A percentile compares a stretch with the other conserved stretches of the same genome.
phyloP scores from a whole-genome alignment of 179 eudicot species.

The Sideroxylon spinosum region DNA sequence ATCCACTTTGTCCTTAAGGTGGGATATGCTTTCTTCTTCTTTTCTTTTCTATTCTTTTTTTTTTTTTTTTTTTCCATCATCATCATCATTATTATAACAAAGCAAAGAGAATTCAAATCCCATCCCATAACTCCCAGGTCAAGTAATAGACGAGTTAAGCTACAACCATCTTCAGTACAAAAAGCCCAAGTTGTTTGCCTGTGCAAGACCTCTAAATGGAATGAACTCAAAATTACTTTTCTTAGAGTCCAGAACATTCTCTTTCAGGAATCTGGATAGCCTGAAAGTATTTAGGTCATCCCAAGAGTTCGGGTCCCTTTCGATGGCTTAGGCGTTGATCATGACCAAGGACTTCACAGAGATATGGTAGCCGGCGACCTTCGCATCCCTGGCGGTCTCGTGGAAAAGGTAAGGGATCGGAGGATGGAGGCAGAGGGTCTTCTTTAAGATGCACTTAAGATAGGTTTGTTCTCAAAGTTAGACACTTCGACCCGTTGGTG shows the following conservation, averaged over 20 bases:
- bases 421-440: constrained; percentile 67
- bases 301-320: constrained; percentile 57
- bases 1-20: no score
- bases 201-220: constrained; percentile 76
- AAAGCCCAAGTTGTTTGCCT: constrained; percentile 60
- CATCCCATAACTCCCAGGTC: constrained; percentile 58
- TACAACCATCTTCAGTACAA: constrained; percentile 57
- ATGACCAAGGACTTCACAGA: constrained; percentile 45
- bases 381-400: constrained; percentile 47
- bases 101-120: constrained; percentile 6
- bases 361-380: constrained; percentile 41
- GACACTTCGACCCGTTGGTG: constrained; percentile 48
- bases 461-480: constrained; percentile 59
- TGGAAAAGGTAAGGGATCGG: constrained; percentile 67
- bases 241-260: constrained; percentile 49
- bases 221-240: constrained; percentile 54
- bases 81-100: no score
- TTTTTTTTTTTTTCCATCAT: no score
- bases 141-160: constrained; percentile 49
- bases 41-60: no score
- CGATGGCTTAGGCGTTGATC: constrained; percentile 52
- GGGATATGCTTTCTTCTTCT: no score
- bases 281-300: constrained; percentile 38
- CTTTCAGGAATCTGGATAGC: constrained; percentile 44
- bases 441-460: constrained; percentile 51